Conservation (phyloP, 192 early-diverging fungal genomes). For the Umbelopsis sp. region DNA sequence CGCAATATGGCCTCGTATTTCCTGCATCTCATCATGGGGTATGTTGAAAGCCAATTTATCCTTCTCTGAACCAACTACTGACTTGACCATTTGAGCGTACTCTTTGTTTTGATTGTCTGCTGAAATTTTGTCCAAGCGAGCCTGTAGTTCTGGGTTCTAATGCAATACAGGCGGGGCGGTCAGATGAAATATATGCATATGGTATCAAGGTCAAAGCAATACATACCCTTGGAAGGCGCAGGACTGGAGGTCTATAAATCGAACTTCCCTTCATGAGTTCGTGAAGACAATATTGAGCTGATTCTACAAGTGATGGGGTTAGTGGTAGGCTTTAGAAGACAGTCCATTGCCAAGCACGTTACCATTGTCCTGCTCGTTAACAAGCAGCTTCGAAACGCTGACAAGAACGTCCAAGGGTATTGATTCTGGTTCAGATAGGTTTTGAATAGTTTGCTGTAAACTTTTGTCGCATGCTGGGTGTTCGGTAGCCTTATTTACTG, state of each 20-base stretch:
- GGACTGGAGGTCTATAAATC: not conserved
- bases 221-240: not conserved
- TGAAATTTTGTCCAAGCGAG: constrained; percentile 1
- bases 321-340: not conserved
- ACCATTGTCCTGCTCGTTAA: not conserved
- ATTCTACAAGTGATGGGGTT: not conserved
- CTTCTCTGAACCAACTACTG: not conserved
- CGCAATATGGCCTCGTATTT: not conserved
- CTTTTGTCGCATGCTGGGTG: not conserved
- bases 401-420: not conserved
- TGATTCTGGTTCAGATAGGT: not conserved
- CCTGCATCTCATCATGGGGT: constrained; percentile 12
- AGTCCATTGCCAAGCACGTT: not conserved
- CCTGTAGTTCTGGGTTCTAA: constrained; percentile 14
- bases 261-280: constrained; percentile 1
- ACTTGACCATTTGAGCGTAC: constrained; percentile 1
- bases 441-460: not conserved
- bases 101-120: constrained; percentile 8
- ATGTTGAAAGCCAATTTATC: constrained; percentile 1
- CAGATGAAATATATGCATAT: too few relatives aligned
- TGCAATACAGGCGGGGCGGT: not conserved
- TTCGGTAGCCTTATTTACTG: not conserved
- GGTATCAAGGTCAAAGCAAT: not conserved
- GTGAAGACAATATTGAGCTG: not conserved
- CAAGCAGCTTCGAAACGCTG: not conserved